Conservation (phyloP, 148 eudicot genomes). For the Chenopodium formosanum region DNA sequence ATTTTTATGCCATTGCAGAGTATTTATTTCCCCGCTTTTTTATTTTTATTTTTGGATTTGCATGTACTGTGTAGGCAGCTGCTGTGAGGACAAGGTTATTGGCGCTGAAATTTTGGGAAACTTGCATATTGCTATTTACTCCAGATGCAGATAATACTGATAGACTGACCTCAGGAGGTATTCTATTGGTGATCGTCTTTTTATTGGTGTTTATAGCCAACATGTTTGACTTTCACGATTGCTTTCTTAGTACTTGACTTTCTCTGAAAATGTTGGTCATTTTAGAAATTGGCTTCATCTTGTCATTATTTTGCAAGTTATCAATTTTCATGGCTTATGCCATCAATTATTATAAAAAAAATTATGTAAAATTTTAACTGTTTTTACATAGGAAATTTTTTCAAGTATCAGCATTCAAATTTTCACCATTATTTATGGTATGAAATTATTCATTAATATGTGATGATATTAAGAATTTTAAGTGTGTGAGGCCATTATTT, state of each 20-base stretch:
- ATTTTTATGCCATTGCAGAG: not conserved
- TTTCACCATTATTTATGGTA: not conserved
- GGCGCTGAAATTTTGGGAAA: constrained; percentile 87
- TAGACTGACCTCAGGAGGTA: constrained; percentile 56
- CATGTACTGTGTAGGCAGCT: constrained; percentile 44
- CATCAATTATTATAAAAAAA: not conserved
- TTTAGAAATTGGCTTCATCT: not conserved
- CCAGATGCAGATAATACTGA: constrained; percentile 50
- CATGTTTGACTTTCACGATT: constrained; percentile 4
- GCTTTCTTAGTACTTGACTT: not conserved
- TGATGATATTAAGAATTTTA: not conserved
- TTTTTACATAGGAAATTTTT: not conserved
- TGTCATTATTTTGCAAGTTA: not conserved
- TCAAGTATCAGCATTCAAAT: not conserved
- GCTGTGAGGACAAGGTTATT: constrained; percentile 63
- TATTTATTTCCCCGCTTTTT: not conserved
- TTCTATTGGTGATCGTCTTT: constrained; percentile 3
- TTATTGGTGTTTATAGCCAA: not conserved
- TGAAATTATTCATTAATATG: not conserved
- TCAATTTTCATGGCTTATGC: not conserved
- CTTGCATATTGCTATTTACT: constrained; percentile 58
- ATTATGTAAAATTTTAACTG: not conserved
- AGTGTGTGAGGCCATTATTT: not conserved
- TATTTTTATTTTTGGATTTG: not conserved
- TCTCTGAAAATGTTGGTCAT: not conserved